Evolutionary conservation across 495 filamentous ascomycete species (phyloP).

Genomic region (Terfezia boudieri): DNA sequence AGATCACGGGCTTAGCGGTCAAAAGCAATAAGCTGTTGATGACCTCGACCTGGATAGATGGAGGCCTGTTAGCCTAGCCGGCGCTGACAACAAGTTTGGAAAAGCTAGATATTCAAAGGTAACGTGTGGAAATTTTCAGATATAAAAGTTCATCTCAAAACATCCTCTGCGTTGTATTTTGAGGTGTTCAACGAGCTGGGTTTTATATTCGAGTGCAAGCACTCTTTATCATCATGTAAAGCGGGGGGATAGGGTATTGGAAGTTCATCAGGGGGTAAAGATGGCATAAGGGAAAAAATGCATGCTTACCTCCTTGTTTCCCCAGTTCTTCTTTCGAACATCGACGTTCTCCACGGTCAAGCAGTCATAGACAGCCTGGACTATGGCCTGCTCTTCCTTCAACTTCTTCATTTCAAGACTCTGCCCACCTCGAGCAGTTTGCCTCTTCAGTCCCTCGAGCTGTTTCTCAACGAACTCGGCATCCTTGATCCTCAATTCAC

Average conservation of each 20-base stretch:
- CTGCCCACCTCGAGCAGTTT: conserved; percentile 82
- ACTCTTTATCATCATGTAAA: conserved; percentile 94
- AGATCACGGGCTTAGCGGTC: conserved; percentile 91
- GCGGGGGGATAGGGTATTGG: neutral
- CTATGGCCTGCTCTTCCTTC: conserved; percentile 79
- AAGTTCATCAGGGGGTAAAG: too few relatives aligned
- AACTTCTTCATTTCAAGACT: conserved; percentile 96
- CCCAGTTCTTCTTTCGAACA: conserved; percentile 74
- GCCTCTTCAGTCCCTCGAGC: conserved; percentile 69
- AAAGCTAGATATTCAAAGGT: neutral
- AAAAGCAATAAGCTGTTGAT: conserved; percentile 95
- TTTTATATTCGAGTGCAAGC: conserved; percentile 67
- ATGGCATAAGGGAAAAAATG: conserved; percentile 9
- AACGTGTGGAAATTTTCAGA: conserved; percentile 3
- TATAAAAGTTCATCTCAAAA: conserved; percentile 51
- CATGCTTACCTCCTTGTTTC: conserved; percentile 74
- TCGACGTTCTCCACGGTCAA: conserved; percentile 66
- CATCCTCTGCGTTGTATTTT: conserved; percentile 43
- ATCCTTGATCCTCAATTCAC: conserved; percentile 93
- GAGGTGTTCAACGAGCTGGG: conserved; percentile 98
- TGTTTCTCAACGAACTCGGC: conserved; percentile 97
- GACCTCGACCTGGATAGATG: conserved; percentile 52
- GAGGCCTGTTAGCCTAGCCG: too few relatives aligned
- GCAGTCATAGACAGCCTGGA: conserved; percentile 63
- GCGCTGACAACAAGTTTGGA: conserved; percentile 2